Percentiles rank a stretch among this genome's conserved stretches.
Conservation (phyloP, 2,329 filamentous ascomycete genomes). For the Ophiocordyceps sinensis region DNA sequence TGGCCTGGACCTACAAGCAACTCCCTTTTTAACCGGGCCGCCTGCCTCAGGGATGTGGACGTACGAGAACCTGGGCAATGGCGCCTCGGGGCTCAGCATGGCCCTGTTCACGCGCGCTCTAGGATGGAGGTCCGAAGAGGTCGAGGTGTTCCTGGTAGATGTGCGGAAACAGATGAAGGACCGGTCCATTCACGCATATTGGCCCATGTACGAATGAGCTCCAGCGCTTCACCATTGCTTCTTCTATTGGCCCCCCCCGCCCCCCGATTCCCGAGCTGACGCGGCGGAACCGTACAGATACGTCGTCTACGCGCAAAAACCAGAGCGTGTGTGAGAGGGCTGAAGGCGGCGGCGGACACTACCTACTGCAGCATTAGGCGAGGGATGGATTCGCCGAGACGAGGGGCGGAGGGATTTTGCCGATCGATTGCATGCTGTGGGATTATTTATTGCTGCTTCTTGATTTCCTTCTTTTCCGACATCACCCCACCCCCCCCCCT, state of each 20-base stretch:
- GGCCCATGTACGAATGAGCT: conserved; percentile 23
- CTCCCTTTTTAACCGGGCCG: too few species aligned
- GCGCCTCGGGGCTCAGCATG: conserved; percentile 20
- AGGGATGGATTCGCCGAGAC: too few species aligned
- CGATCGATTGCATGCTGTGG: too few species aligned
- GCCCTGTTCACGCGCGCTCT: conserved; percentile 21
- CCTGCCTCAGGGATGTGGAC: conserved; percentile 20
- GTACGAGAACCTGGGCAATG: conserved; percentile 17
- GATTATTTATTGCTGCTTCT: too few species aligned
- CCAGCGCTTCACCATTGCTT: background rate
- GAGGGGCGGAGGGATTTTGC: too few species aligned
- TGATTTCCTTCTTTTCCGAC: too few species aligned
- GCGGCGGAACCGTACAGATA: background rate
- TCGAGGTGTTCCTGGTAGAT: conserved; percentile 17
- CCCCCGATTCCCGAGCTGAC: too few species aligned
- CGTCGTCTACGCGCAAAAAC: conserved; percentile 4
- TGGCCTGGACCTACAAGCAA: background rate
- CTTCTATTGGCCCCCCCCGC: too few species aligned
- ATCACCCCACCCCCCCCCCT: too few species aligned
- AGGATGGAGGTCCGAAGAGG: conserved; percentile 19
- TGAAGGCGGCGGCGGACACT: background rate
- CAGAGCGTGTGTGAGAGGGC: background rate
- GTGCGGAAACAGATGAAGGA: conserved; percentile 20
- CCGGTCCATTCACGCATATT: conserved; percentile 20
- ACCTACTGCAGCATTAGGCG: too few species aligned